Base-by-base conservation (phyloP, 306 rosid species). In the Leucaena leucocephala region DNA sequence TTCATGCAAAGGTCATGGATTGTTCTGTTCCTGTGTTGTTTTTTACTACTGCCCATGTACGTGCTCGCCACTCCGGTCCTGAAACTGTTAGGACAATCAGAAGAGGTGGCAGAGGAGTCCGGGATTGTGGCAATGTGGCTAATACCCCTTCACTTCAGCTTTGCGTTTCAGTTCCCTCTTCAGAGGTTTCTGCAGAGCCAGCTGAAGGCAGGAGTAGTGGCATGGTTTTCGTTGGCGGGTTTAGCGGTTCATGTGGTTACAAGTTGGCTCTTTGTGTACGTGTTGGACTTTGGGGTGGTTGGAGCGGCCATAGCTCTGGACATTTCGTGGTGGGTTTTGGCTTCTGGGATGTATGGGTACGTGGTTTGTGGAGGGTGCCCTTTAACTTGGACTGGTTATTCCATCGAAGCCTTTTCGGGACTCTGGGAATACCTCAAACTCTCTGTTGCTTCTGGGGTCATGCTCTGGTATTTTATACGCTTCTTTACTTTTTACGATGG, bases 71-170 rank as follows among this genome's bases (percentile, higher is more conserved):
- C 63, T 57, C 63, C 63, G 5, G 8, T 57, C 4, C 6, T 57
- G 35, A 57, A 21, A 21, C 5, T 21, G 5, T 57, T 57, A 21
- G 63, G 63, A 21, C 35, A 57, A 19, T 21, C 63, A 8, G 34
- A 57, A 3, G 63, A 57, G 12, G 63, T 57, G 35, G 63, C 63
- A 3, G 63, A 57, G 15, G 63, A 57, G 34, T 57, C 63, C 3
- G 63, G 63, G 14, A 57, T 21, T 57, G 35, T 91, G 74, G 97
- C 98, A 2, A 0, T 86, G 8, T 88, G 93, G 92, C 80, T 91
- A 4, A 88, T 91, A 54, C 98, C 97, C 0, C 76, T 93, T n/a
- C 98, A 93, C 77, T 86, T 93, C 78, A 91, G 97, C 77, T 90
- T 91, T 9, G 98, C 90, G 0, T 93, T 93, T 67, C 90, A 90